Percentiles rank a stretch among this genome's conserved stretches.
These are phyloP conservation scores for Stephanodiscus minutulus DNA, from an alignment of 108 stramenopile genomes.

Conservation along the genomic window DNA sequence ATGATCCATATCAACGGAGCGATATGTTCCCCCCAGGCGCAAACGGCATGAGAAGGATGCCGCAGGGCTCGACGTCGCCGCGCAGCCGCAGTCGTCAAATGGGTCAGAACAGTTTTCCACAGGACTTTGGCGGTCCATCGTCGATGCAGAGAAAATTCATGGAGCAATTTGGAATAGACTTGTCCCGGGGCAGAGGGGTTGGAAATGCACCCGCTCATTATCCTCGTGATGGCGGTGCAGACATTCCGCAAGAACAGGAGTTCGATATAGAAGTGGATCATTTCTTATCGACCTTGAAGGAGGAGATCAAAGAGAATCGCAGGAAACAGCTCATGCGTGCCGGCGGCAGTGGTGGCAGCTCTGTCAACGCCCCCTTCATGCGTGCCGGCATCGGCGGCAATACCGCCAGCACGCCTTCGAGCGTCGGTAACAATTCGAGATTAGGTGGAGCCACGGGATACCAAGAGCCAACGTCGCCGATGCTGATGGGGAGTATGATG, in stretches of 20 bases:
- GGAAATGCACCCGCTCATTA: not conserved
- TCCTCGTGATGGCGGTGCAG: not conserved
- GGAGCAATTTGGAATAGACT: constrained; percentile 10
- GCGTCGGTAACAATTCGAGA: not conserved
- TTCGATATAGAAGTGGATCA: constrained; percentile 37
- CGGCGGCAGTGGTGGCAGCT: constrained; percentile 3
- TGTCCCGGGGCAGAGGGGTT: not conserved
- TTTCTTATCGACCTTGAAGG: constrained; percentile 25
- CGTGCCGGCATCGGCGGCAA: not conserved
- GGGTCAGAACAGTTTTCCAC: not conserved
- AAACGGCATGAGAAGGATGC: constrained; percentile 7
- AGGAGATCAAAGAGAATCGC: constrained; percentile 17
- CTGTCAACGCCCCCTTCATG: not conserved
- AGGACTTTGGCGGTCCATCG: constrained; percentile 3
- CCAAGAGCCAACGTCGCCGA: no score
- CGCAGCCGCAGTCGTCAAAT: not conserved
- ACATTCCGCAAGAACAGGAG: constrained; percentile 9
- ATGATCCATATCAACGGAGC: not conserved
- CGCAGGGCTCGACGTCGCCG: not conserved
- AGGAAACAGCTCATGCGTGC: not conserved
- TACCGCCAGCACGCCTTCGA: not conserved
- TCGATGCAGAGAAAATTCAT: constrained; percentile 12
- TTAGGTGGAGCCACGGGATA: not conserved
- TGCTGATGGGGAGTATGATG: no score
- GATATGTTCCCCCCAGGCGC: constrained; percentile 3